Evolutionary conservation across 176 grass and related monocot species (phyloP), one percentile per base, ranked within the genome.

Genomic region (Phoenix dactylifera): DNA sequence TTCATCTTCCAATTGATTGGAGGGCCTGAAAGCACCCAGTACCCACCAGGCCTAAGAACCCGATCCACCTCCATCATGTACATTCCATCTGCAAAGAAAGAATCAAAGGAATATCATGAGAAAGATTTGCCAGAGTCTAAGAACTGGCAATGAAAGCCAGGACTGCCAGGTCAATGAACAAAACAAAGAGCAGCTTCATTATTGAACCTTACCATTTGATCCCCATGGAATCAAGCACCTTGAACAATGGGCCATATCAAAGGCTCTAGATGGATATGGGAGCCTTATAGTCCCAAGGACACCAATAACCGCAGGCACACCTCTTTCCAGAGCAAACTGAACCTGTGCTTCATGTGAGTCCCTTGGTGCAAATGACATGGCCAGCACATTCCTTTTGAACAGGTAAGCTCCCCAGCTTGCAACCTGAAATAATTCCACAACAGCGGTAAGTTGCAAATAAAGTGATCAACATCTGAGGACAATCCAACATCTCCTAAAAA

Each of bases 171-270:
- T 32, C 10, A 15, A n/a, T 52, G 6, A 66, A 28, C 17, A 26
- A 50, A 66, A 22, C 7, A 26, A 29, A 66, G 15, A 26, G 26
- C 9, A 18, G 18, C 35, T 54, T 35, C 24, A 5, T 57, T 17
- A 22, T 50, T 52, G 7, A 71, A 24, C 17, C 74, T 79, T 65
- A 95, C 83, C 86, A 80, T 85, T 90, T 63, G 15, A 75, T 58
- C 61, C 75, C 92, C 92, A 97, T 30, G 76, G 92, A 76, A 97
- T 85, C 61, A 97, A 79, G 71, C 92, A 97, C 28, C 92, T 83
- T 18, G 92, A 97, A 69, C 92, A 97, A 72, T 91, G 92, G 22
- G 87, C 87, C 92, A 97, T 97, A 78, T 97, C 92, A 32, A 97
- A 97, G 65, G 86, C 64, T 52, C 91, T 65, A 15, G 83, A 58